Evolutionary conservation across 768 basidiomycete species (phyloP), one percentile per base, ranked within the genome.

Genomic region (Amanita fuliginea): DNA sequence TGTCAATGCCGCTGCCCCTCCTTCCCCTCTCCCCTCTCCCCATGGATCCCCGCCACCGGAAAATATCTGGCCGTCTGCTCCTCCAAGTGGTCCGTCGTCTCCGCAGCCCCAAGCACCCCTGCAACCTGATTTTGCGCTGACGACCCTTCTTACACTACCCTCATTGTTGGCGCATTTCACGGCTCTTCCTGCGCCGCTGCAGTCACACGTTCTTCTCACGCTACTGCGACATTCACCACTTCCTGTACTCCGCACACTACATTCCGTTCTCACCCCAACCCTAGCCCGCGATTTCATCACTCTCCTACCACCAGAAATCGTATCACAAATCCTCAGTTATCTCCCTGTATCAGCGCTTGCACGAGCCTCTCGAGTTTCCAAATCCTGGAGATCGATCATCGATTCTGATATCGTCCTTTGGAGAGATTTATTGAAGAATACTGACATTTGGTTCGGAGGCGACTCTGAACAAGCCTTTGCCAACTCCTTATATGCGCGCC

Each of bases 251-350:
- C 86, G 95, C 46, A 87, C 86, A 1, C 67, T 98, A 13, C 85
- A 94, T 59, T 82, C 85, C 32, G 86, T 98, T 57, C 73, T 97
- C 56, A 83, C 86, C 0, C 90, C 87, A 21, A 92, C 91, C 2
- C 73, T 98, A 24, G 90, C 92, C 18, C 86, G 94, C 56, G 96
- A 99, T 66, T 99, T 97, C 63, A 76, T 98, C 56, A 83, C 86
- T 2, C 77, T 90, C 34, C 78, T 97, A 8, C 96, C 96, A 4
- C 83, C 88, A 30, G 95, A 99, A 59, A 80, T 99, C 33, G 85
- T 90, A 45, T 87, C 93, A 1, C 85, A 88, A 55, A 77, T 97
- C 54, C 77, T 98, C 54, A 82, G 82, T 56, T 90, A 76, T 62
- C 81, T 97, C 30, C 84, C 91, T 3, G 86, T 85, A 55, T 72